phyloP scores from a whole-genome alignment of 352 stramenopile species.

The Pythium biforme region DNA sequence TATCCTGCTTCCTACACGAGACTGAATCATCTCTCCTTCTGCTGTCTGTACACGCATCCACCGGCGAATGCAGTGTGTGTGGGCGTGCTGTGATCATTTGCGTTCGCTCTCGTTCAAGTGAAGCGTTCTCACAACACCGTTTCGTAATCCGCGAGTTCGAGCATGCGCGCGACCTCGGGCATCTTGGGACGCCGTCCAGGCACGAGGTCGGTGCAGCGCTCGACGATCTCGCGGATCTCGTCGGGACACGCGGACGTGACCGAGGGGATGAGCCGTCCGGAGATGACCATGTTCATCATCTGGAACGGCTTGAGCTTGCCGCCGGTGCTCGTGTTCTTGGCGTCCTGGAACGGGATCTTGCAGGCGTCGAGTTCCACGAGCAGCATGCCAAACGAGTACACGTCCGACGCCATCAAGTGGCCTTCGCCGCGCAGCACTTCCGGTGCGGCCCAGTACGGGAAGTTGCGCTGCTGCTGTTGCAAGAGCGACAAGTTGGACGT shows the following conservation, averaged over 20 bases:
- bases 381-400: slow-evolving; percentile 40
- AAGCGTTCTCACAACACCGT: slow-evolving; percentile 12
- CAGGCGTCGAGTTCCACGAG: slow-evolving; percentile 32
- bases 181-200: slow-evolving; percentile 25
- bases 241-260: slow-evolving; percentile 18
- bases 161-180: slow-evolving; percentile 24
- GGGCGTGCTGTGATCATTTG: not conserved
- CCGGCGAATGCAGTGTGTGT: not conserved
- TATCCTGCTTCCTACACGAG: slow-evolving; percentile 1
- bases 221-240: slow-evolving; percentile 21
- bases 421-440: slow-evolving; percentile 29
- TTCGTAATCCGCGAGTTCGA: slow-evolving; percentile 24
- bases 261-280: slow-evolving; percentile 22
- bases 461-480: slow-evolving; percentile 14
- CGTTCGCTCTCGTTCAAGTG: not conserved
- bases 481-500: not conserved
- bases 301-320: slow-evolving; percentile 31
- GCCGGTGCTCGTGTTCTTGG: slow-evolving; percentile 27
- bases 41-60: not conserved
- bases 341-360: slow-evolving; percentile 27
- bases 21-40: not conserved
- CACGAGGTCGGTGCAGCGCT: slow-evolving; percentile 20
- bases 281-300: slow-evolving; percentile 33
- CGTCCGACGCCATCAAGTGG: slow-evolving; percentile 26
- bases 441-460: slow-evolving; percentile 31